Evolutionary conservation across 2,329 filamentous ascomycete genomes (phyloP).

Genomic region (Penicillium sp.): DNA sequence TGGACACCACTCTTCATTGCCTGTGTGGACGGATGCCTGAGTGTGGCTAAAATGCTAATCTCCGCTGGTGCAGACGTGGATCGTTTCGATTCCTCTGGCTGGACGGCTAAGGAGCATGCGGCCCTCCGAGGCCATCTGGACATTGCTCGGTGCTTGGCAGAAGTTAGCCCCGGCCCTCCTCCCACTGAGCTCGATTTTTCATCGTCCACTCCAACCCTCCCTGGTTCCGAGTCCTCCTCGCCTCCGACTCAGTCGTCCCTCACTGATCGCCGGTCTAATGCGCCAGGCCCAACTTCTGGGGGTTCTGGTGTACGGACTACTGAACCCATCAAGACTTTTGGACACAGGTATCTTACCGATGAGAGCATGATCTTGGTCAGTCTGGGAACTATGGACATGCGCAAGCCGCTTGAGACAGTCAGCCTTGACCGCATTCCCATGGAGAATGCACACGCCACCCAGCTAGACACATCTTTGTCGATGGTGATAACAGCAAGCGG

Average conservation of each 20-base stretch:
- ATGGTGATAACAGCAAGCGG: conserved; percentile 84
- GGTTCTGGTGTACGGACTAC: conserved; percentile 42
- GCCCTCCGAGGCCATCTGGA: conserved; percentile 82
- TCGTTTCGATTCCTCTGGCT: conserved; percentile 79
- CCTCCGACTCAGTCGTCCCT: conserved; percentile 41
- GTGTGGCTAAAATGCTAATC: conserved; percentile 73
- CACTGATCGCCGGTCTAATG: conserved; percentile 45
- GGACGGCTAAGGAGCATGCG: conserved; percentile 92
- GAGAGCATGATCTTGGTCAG: conserved; percentile 90
- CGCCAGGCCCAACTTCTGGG: conserved; percentile 36
- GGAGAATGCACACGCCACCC: conserved; percentile 82
- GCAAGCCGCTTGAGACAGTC: conserved; percentile 77
- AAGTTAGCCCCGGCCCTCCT: conserved; percentile 51
- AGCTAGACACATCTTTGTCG: conserved; percentile 90
- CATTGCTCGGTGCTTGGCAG: conserved; percentile 69
- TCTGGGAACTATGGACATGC: conserved; percentile 89
- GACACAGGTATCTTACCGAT: conserved; percentile 88
- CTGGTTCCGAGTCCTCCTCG: conserved; percentile 37
- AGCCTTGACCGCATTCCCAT: conserved; percentile 85
- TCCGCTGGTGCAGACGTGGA: conserved; percentile 74
- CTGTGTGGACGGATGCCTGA: conserved; percentile 79
- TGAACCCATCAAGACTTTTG: conserved; percentile 90
- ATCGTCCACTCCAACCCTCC: conserved; percentile 28
- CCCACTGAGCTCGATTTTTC: conserved; percentile 30
- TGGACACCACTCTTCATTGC: conserved; percentile 97